Conservation (phyloP, 1,139 yeast species). For the Candida sanyaensis region DNA sequence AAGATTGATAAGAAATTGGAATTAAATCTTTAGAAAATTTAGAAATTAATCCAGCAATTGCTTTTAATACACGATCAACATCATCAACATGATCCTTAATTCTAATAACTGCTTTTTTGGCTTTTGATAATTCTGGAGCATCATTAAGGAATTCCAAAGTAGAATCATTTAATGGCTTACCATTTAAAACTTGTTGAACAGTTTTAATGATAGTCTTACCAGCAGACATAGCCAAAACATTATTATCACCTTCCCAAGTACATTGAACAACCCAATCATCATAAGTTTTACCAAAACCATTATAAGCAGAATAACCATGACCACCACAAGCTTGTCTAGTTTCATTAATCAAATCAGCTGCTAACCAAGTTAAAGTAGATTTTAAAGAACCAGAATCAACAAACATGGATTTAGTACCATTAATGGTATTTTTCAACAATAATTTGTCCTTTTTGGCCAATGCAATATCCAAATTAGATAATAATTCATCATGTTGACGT, state of each 20-base stretch:
- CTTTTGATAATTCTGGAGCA: constrained; percentile 14
- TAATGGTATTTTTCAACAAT: constrained; percentile 51
- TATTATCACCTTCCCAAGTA: constrained; percentile 98
- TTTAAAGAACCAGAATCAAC: constrained; percentile 87
- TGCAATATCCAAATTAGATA: constrained; percentile 57
- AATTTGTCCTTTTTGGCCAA: constrained; percentile 45
- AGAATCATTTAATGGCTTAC: constrained; percentile 14
- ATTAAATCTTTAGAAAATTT: constrained; percentile 16
- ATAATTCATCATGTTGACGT: constrained; percentile 51
- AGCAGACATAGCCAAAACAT: constrained; percentile 77
- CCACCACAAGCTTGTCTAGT: constrained; percentile 97
- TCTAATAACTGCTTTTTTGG: constrained; percentile 17
- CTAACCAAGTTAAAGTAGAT: constrained; percentile 88
- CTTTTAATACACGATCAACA: constrained; percentile 16
- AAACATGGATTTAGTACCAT: constrained; percentile 73
- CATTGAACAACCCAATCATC: constrained; percentile 95
- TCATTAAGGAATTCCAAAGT: constrained; percentile 18
- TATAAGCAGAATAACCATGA: constrained; percentile 89
- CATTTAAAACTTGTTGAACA: constrained; percentile 29
- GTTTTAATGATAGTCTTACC: constrained; percentile 75
- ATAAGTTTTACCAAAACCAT: constrained; percentile 87
- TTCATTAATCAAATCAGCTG: constrained; percentile 79
- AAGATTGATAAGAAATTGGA: constrained; percentile 15
- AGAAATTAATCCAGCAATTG: constrained; percentile 15
- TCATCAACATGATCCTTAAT: constrained; percentile 16